These are phyloP conservation scores for Tolypocladium sp. DNA, from an alignment of 2,329 filamentous ascomycete genomes.

Conservation along the genomic window DNA sequence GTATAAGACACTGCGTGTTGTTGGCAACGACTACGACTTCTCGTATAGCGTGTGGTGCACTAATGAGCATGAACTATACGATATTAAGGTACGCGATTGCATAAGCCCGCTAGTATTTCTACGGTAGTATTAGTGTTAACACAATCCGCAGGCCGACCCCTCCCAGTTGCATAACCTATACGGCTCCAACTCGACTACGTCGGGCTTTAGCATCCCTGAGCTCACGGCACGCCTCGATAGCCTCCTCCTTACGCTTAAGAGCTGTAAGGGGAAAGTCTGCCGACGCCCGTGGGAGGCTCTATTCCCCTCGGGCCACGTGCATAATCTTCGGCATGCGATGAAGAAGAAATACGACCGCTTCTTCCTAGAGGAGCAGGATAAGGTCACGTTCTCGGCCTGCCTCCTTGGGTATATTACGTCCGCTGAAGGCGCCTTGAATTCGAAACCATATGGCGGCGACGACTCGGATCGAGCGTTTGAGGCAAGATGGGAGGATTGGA, in stretches of 20 bases:
- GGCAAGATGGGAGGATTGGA: neutral
- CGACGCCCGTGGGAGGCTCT: constrained; percentile 46
- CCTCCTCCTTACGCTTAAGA: constrained; percentile 51
- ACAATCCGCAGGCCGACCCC: constrained; percentile 35
- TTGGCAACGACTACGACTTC: constrained; percentile 45
- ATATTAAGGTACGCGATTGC: constrained; percentile 34
- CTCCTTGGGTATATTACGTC: constrained; percentile 40
- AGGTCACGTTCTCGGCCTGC: constrained; percentile 44
- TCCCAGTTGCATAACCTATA: constrained; percentile 39
- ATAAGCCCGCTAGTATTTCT: too few relatives aligned
- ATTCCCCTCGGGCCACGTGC: constrained; percentile 43
- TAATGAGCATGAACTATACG: constrained; percentile 58
- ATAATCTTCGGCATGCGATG: constrained; percentile 42
- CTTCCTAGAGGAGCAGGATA: constrained; percentile 30
- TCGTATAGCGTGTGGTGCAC: constrained; percentile 63
- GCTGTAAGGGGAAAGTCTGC: constrained; percentile 45
- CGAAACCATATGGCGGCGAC: neutral
- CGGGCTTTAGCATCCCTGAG: constrained; percentile 23
- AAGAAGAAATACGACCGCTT: constrained; percentile 38
- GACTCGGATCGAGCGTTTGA: neutral
- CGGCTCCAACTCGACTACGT: constrained; percentile 9
- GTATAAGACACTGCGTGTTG: constrained; percentile 51
- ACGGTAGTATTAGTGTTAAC: neutral
- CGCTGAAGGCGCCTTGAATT: constrained; percentile 2
- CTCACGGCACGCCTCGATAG: constrained; percentile 45